Evolutionary conservation across 352 stramenopile species (phyloP), one percentile per base, ranked within the genome.

Genomic region (Blastocystis sp.): DNA sequence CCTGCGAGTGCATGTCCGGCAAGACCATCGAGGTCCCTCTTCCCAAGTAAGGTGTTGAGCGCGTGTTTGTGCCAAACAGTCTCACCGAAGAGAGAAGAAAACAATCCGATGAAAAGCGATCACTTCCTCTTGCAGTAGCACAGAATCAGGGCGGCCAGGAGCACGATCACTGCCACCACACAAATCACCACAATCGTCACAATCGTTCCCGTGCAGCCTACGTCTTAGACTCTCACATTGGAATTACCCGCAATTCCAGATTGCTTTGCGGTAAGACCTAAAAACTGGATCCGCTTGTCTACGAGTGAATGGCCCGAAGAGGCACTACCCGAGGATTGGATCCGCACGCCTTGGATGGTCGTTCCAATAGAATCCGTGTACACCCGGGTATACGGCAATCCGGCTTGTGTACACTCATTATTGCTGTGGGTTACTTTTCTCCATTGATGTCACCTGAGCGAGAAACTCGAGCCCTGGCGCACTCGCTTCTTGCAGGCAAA

Each of bases 1-100:
- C 74, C 40, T 67, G 53, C 34, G 60, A 62, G 2, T 66, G 21
- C 74, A 67, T 84, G 45, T 43, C 10, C 19, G 74, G 74, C 65
- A 84, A 84, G 60, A 59, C 66, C 10, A 84, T 84, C 69, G 74
- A 84, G 48, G 74, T 84, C 19, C 74, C 74, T 45, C 53, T 84
- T 74, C n/a, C 21, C 14, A 56, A 56, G 48, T 56, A 56, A 56
- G 14, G 5, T 14, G 4, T 53, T 53, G 23, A 69, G 45, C 2
- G 1, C 34, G 38, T 84, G 74, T 84, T 84, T 84, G 28, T 81
- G 65, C 4, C 23, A 79, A 81, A 43, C 14, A 14, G 28, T 81
- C 65, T 10, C 23, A 79, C 45, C 5, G 48, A 43, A 66, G 61
- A 45, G 17, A 81, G 34, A 62, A 11, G 40, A 10, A 45, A 81